Conservation (phyloP, 1,284 basidiomycete genomes). For the Malassezia nana region DNA sequence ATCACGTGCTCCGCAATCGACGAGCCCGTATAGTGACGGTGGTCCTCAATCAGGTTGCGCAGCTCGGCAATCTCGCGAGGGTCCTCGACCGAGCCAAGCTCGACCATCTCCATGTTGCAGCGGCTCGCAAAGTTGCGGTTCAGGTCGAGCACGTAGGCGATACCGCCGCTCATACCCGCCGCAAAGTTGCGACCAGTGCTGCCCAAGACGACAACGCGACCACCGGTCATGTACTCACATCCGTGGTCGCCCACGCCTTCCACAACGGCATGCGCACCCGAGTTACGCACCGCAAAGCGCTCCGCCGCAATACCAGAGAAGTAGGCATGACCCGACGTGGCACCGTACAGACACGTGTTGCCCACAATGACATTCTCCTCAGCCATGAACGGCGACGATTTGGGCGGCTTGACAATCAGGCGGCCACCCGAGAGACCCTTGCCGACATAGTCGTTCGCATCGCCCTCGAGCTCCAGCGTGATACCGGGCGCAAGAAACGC, state of each 20-base stretch:
- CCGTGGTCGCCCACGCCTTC: constrained; percentile 42
- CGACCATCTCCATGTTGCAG: constrained; percentile 45
- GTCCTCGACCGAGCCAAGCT: constrained; percentile 39
- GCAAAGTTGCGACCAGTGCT: constrained; percentile 34
- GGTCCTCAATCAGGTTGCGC: constrained; percentile 44
- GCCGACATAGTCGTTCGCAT: constrained; percentile 37
- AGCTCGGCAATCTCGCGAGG: constrained; percentile 44
- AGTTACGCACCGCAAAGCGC: constrained; percentile 45
- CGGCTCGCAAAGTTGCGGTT: constrained; percentile 37
- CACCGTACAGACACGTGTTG: constrained; percentile 34
- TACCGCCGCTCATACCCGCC: constrained; percentile 41
- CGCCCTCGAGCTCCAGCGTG: constrained; percentile 43
- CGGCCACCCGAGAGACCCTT: constrained; percentile 38
- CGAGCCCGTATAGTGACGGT: constrained; percentile 44
- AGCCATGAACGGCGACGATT: constrained; percentile 42
- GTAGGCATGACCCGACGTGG: constrained; percentile 35
- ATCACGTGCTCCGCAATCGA: constrained; percentile 40
- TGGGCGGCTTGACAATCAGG: constrained; percentile 41
- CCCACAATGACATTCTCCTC: constrained; percentile 43
- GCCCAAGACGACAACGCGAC: constrained; percentile 35
- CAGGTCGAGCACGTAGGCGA: constrained; percentile 44
- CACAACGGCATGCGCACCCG: constrained; percentile 42
- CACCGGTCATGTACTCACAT: constrained; percentile 39
- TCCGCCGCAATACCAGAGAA: constrained; percentile 42
- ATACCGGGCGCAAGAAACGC: constrained; percentile 43